Conservation (phyloP, 352 stramenopile species). For the Achlya hypogyna region DNA sequence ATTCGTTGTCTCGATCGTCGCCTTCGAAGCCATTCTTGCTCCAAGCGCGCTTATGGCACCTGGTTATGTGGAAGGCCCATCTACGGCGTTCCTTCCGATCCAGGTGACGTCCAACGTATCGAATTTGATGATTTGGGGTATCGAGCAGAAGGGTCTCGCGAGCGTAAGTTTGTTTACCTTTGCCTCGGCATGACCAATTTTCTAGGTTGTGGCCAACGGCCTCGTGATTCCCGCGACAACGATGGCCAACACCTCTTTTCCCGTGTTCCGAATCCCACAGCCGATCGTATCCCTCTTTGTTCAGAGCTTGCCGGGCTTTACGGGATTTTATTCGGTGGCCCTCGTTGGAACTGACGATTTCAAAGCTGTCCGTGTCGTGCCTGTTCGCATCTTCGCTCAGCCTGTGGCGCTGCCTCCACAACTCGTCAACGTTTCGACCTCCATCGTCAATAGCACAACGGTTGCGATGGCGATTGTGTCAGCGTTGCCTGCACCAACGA, state of each 20-base stretch:
- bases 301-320: not conserved
- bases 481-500: not conserved
- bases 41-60: not conserved
- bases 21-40: not conserved
- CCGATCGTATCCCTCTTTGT: not conserved
- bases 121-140: not conserved
- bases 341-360: not conserved
- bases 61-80: not conserved
- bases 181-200: not conserved
- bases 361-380: not conserved
- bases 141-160: not conserved
- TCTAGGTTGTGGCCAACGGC: not conserved
- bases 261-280: not conserved
- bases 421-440: not conserved
- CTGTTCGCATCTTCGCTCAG: not conserved
- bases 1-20: not conserved
- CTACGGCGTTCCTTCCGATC: not conserved
- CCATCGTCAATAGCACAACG: not conserved
- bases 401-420: not conserved
- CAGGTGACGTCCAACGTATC: not conserved
- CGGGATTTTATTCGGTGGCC: not conserved
- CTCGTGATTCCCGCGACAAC: not conserved
- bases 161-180: not conserved
- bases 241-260: not conserved
- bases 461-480: not conserved